Evolutionary conservation across 345 rosid genomes (phyloP), one percentile per base, ranked within the genome.

Genomic region (Gynandropsis gynandra): DNA sequence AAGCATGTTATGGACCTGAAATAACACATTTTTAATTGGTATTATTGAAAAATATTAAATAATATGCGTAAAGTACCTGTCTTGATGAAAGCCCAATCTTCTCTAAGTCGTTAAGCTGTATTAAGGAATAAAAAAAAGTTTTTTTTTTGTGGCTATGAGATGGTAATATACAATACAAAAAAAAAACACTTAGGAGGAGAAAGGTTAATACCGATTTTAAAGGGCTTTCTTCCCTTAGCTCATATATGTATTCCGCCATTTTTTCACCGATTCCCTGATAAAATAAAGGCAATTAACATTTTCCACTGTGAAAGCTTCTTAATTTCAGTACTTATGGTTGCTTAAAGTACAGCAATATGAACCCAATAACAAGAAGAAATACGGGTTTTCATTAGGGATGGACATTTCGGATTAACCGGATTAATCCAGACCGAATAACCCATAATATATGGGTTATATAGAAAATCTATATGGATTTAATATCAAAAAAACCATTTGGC

Each of bases 11-110:
- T 82, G 63, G 15, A 77, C 83, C 85, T 79, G 75, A 36, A 36
- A 9, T 11, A 5, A 24, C 4, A 3, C 10, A 9, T 0, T 11
- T 9, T 10, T 9, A 2, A 36, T 9, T 9, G 40, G 40, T 36
- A 9, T 36, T 36, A 7, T 7, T 36, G 40, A 4, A 11, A 36
- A 9, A 36, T 4, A 7, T 36, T 36, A 9, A 4, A 4, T 36
- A 11, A 10, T 9, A 11, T 36, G 40, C 7, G 11, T 9, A 9
- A 36, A 11, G 32, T 55, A 74, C 96, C 74, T 78, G 90, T 62
- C 69, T 92, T 14, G 94, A 78, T 18, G 98, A 87, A 21, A 87
- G 88, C 16, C 97, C 98, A 4, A 92, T 72, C 76, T 80, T 92
- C 68, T 82, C 83, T 42, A 87, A 53, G 42, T 92, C 88, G 16